Base-by-base conservation (phyloP, 2,329 filamentous ascomycete genomes). In the Talaromyces funiculosus region DNA sequence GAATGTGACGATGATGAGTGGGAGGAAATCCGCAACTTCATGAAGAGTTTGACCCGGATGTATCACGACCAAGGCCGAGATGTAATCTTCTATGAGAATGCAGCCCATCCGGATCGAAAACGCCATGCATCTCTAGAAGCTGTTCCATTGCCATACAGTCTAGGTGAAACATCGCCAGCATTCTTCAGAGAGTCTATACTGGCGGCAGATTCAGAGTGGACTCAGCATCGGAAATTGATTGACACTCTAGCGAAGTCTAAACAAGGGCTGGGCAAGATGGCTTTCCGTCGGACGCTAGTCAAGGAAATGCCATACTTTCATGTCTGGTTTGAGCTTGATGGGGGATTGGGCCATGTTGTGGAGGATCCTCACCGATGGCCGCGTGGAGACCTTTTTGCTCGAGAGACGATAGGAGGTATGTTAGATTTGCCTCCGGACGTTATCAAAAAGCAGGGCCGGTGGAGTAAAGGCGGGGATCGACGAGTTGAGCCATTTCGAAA, bases 261-360 rank as follows among this genome's bases (percentile, higher is more conserved):
- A 62, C 72, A 82, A 63, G 90, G 89, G 0, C 73, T 91, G 63
- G 94, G 93, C 0, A 89, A 89, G 69, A 75, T 83, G 57, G 92
- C 94, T 1, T 99, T 99, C 73, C 83, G 93, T 0, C 83, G 86
- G 60, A 88, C 84, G 20, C 80, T 99, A 63, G 90, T 90, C 12
- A 96, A 95, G 77, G 93, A 99, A 78, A 93, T 95, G 90, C 93
- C 95, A 0, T 99, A 99, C 73, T 99, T 99, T 69, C 94, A 99
- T 73, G 93, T 88, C 20, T 99, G 93, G 92, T 97, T 97, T 72
- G 85, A 86, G 57, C 79, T 99, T 0, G 92, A 99, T 71, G 94
- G 94, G 2, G 94, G 94, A 0, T 76, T 99, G 65, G 94, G 91
- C 0, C 94, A 99, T 73, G 81, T 99, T 8, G 90, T 99, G 0